phyloP scores from a whole-genome alignment of 1,284 basidiomycete species.

The Leccinum angustisporum region DNA sequence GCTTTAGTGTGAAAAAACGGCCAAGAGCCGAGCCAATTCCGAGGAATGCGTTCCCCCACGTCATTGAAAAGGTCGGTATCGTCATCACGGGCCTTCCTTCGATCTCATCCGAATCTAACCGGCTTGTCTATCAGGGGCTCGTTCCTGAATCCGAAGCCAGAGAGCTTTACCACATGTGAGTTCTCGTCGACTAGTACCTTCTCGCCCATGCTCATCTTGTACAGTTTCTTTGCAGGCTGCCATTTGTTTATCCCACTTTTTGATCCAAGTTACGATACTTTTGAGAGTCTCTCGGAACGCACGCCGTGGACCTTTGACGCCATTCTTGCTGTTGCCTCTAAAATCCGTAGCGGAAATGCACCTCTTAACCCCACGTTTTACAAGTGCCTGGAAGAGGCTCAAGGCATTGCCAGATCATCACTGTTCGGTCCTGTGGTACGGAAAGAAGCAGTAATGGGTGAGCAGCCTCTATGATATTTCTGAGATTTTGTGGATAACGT shows the following conservation, averaged over 20 bases:
- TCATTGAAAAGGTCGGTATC: constrained; percentile 69
- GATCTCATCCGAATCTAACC: constrained; percentile 4
- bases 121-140: constrained; percentile 53
- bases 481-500: constrained; percentile 8
- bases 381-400: constrained; percentile 88
- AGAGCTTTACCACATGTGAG: constrained; percentile 80
- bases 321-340: constrained; percentile 87
- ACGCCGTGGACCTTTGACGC: constrained; percentile 93
- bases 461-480: constrained; percentile 16
- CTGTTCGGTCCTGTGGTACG: constrained; percentile 89
- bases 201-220: constrained; percentile 24
- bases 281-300: constrained; percentile 85
- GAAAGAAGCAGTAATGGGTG: constrained; percentile 92
- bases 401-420: constrained; percentile 90
- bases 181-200: constrained; percentile 6
- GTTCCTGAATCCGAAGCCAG: constrained; percentile 76
- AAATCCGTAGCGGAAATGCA: constrained; percentile 87
- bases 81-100: constrained; percentile 1
- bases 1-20: constrained; percentile 74
- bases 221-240: constrained; percentile 92
- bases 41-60: constrained; percentile 80
- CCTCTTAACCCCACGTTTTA: constrained; percentile 84
- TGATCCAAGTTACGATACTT: constrained; percentile 87
- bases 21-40: constrained; percentile 86
- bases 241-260: constrained; percentile 94